Evolutionary conservation across 2,329 filamentous ascomycete species (phyloP), one percentile per base, ranked within the genome.

Genomic region (Trichoderma sp.): DNA sequence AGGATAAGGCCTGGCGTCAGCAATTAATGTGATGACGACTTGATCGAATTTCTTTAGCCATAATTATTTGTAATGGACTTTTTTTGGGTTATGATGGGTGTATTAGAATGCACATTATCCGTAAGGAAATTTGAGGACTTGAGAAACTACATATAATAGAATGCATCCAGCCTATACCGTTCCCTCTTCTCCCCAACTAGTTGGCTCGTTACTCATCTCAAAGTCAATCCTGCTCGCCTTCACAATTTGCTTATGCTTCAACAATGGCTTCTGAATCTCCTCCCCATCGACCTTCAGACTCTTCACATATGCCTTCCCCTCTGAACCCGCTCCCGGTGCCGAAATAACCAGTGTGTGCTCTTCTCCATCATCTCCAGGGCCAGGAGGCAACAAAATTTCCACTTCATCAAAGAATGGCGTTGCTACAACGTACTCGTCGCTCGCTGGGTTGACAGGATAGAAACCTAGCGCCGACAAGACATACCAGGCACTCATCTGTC

Each of bases 401-500:
- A 85, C 79, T 68, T 80, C 80, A 75, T 85, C 84, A 67, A 86
- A 86, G 69, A 85, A 84, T 0, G 84, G 84, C 7, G 82, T 78
- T 0, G 83, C 83, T 15, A 85, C 77, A 5, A 85, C 76, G 74
- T 86, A 86, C 72, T 84, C 81, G 47, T 84, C 82, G 6, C 80
- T 78, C 1, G 83, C 83, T 0, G 84, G 80, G 71, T 85, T 83
- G 51, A 85, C 78, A 0, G 84, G 84, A 72, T 85, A 86, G 74
- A 86, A 85, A 0, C 84, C 84, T 11, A 86, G 74, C 5, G 83
- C 82, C 0, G 83, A 84, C 70, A 86, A 84, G 5, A 85, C 76
- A 67, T 85, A 85, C 83, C 83, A 86, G 0, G 84, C 83, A 72
- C 83, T 85, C 84, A 85, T 86, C 77, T 86, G 84, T 2, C 84